Evolutionary conservation across 163 green algal genomes (phyloP), one percentile per base, ranked within the genome.

Genomic region (Scenedesmus sp.): DNA sequence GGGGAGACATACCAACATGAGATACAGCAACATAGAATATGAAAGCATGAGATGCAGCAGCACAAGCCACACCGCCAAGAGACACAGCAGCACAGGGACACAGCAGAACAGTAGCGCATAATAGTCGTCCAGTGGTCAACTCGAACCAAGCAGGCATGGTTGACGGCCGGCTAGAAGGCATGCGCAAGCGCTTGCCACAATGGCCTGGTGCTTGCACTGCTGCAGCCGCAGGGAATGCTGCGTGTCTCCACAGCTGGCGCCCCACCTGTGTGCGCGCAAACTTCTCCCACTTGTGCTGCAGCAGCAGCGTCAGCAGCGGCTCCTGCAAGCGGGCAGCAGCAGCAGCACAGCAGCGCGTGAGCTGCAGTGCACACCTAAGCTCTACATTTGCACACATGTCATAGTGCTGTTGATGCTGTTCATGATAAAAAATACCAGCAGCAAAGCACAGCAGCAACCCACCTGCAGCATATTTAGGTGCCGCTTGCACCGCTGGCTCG

Each of bases 231-330:
- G 34, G 34, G 34, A 46, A 46, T 52, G 23, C 13, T 52, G 16
- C 15, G 7, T 23, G 23, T 16, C 4, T 52, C 59, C n/a, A 12
- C 6, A 9, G n/a, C 76, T 2, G 0, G n/a, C 12, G 3, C 1
- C 18, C 3, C 62, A 88, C 84, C 59, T 92, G 90, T 6, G 57
- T 67, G 13, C 85, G 54, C 0, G 91, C 94, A 92, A 95, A 96
- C 15, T 92, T 88, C 86, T 91, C 73, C 95, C 95, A 96, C 93
- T 96, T 96, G 92, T 91, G 92, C 52, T 82, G 60, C 60, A 96
- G 92, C 88, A 96, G 88, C 34, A 92, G 95, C 26, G 88, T 88
- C 34, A 96, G 86, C 91, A 96, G 88, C 23, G 93, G 93, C 92
- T 96, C 94, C 5, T 77, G 83, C 84, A 74, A 5, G 16, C 34